Conservation (phyloP, 345 rosid species). For the Geranium rotundifolium region DNA sequence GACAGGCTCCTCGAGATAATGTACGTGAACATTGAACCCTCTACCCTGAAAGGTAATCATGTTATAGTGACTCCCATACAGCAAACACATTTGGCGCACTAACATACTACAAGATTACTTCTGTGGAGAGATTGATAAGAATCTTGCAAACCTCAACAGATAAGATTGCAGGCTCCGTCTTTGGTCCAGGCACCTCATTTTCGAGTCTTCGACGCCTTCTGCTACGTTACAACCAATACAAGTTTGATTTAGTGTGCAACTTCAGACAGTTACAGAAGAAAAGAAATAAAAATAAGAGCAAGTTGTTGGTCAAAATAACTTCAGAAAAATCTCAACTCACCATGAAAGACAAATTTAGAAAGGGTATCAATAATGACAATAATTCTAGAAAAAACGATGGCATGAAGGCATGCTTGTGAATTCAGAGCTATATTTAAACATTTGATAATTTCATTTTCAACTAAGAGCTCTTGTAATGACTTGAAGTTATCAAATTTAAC, state of each 20-base stretch:
- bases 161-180: constrained; percentile 75
- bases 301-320: background rate
- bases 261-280: background rate
- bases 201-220: constrained; percentile 44
- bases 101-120: background rate
- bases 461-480: background rate
- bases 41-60: constrained; percentile 54
- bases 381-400: background rate
- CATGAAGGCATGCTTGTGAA: background rate
- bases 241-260: background rate
- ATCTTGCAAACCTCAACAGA: constrained; percentile 65
- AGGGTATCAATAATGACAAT: background rate
- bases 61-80: constrained; percentile 2
- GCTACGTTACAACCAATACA: constrained; percentile 22
- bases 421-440: background rate
- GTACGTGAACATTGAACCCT: constrained; percentile 75
- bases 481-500: background rate
- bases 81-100: constrained; percentile 2
- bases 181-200: constrained; percentile 31
- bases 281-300: background rate
- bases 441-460: background rate
- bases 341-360: background rate
- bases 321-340: background rate
- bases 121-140: background rate
- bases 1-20: constrained; percentile 81